Evolutionary conservation across 805 yeast species (phyloP).

Genomic region (Myxozyma nipponensis): DNA sequence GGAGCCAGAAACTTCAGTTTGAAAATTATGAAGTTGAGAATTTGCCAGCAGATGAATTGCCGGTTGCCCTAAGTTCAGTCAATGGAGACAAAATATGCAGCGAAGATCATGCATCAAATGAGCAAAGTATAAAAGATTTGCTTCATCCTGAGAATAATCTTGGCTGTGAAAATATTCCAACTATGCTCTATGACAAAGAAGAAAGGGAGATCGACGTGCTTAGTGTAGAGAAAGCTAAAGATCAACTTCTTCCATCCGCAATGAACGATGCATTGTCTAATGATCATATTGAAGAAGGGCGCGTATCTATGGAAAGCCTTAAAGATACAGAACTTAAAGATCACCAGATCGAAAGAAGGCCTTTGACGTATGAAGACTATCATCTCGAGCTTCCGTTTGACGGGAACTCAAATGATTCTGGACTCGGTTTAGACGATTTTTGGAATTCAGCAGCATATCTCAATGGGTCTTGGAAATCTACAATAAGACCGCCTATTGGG

Average conservation of each 20-base stretch:
- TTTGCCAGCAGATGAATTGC: neutral
- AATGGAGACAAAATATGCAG: neutral
- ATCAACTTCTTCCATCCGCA: too few species aligned
- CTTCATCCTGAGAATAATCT: neutral
- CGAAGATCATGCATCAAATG: neutral
- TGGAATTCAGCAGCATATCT: constrained; percentile 13
- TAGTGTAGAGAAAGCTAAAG: too few species aligned
- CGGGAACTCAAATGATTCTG: constrained; percentile 1
- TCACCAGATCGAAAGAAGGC: too few species aligned
- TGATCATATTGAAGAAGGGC: too few species aligned
- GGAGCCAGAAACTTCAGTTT: neutral
- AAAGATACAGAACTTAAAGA: too few species aligned
- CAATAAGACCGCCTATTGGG: constrained; percentile 20
- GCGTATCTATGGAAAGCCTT: too few species aligned
- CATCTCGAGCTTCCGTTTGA: constrained; percentile 15
- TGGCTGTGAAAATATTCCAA: neutral
- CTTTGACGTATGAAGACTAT: neutral
- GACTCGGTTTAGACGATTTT: constrained; percentile 23
- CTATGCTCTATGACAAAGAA: neutral
- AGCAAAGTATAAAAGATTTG: neutral
- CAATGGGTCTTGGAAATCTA: constrained; percentile 2
- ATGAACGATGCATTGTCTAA: too few species aligned
- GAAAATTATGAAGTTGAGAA: neutral
- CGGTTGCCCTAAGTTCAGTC: neutral
- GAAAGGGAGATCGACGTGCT: neutral